Base-by-base conservation (phyloP, 768 basidiomycete genomes). In the Leccinum incarnatum region DNA sequence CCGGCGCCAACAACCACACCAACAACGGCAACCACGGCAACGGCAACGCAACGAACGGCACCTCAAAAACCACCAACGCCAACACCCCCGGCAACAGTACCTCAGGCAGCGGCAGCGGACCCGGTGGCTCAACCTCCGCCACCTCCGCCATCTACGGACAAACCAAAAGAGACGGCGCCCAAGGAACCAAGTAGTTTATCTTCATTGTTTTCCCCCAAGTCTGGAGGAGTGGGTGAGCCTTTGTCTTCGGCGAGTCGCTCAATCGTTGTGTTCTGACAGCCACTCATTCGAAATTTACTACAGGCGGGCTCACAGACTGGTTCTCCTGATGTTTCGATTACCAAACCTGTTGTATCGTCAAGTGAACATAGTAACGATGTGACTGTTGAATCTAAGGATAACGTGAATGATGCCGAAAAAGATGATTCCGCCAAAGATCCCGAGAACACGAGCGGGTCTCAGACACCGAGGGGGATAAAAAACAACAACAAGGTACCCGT, bases 191-290 rank as follows among this genome's bases (percentile, higher is more conserved):
- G 4, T 61, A 58, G 34, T 36, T 0, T 10, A n/a, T 5, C 30
- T 42, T 23, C 57, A 14, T 27, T 51, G 5, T 3, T 53, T 1
- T 48, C 64, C 25, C 37, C 59, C 2, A 45, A 37, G 49, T 17
- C 62, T 46, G 56, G 60, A 61, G 65, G 66, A 65, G 47, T 1
- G 71, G 72, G 72, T 72, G 66, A 72, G 72, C 73, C 60, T 71
- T 74, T 58, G 32, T 64, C 67, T 61, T 55, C 54, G 71, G 73
- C 70, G 62, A 74, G 69, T 72, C 10, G 11, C 51, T 56, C 27
- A 42, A 53, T 45, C 51, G 40, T 47, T 60, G 30, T 57, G 48
- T 69, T 73, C 72, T 72, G 55, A 72, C 71, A 53, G 46, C 19
- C 57, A 59, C 72, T 72, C 67, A 74, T 73, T 62, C 58, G 52